A percentile compares a stretch with the other conserved stretches of the same genome.
Evolutionary conservation across 768 basidiomycete genomes (phyloP).

Genomic region (Collybia sordida): DNA sequence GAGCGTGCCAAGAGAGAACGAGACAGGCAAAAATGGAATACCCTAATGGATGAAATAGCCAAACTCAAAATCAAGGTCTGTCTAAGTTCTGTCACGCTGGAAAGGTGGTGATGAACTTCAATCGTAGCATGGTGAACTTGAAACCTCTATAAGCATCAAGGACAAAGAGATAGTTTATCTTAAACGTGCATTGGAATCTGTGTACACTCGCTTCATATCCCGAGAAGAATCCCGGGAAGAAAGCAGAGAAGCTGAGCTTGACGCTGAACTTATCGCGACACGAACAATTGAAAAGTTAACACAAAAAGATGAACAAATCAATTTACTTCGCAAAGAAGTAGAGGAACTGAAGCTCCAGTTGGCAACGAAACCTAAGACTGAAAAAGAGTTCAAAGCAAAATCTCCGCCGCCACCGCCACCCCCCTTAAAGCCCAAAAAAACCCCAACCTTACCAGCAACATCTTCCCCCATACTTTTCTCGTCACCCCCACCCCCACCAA

Average conservation of each 20-base stretch:
- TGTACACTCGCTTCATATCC: constrained; percentile 75
- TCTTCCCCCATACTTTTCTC: constrained; percentile 5
- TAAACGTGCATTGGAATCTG: constrained; percentile 84
- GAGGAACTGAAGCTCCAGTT: constrained; percentile 50
- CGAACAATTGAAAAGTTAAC: constrained; percentile 68
- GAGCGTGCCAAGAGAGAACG: constrained; percentile 75
- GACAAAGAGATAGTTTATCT: constrained; percentile 77
- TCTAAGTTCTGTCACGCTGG: not conserved
- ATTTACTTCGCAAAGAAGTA: constrained; percentile 47
- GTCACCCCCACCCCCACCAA: constrained; percentile 10
- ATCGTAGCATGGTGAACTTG: constrained; percentile 54
- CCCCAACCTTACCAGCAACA: not conserved
- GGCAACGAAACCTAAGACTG: constrained; percentile 53
- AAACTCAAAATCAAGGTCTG: constrained; percentile 68
- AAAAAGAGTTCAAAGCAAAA: constrained; percentile 70
- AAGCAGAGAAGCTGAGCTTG: constrained; percentile 47
- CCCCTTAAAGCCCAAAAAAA: constrained; percentile 36
- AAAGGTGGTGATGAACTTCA: constrained; percentile 4
- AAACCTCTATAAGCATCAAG: constrained; percentile 44
- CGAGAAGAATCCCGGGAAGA: constrained; percentile 52
- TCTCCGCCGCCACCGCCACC: constrained; percentile 69
- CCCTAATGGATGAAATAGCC: constrained; percentile 71
- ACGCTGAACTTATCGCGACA: constrained; percentile 69
- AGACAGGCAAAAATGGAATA: constrained; percentile 70
- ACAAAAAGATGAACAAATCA: constrained; percentile 68